Conservation (phyloP, 2,329 filamentous ascomycete genomes). For the Penicillium sp. region DNA sequence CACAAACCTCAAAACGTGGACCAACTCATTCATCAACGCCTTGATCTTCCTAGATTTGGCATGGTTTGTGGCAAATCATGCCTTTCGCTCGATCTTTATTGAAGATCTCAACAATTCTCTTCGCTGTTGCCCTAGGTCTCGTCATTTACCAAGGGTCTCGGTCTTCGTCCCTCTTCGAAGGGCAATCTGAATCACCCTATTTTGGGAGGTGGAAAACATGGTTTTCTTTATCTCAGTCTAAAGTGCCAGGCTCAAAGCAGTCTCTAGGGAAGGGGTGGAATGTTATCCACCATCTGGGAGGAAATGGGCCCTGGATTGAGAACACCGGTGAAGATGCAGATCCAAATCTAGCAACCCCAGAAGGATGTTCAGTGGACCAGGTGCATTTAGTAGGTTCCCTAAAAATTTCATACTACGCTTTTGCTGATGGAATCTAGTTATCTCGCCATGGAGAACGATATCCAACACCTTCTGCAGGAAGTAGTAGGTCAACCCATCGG, state of each 20-base stretch:
- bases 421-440: conserved; percentile 43
- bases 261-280: conserved; percentile 43
- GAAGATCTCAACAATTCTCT: background rate
- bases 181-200: conserved; percentile 7
- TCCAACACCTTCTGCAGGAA: conserved; percentile 53
- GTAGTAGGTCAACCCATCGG: conserved; percentile 42
- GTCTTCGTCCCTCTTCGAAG: background rate
- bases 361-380: conserved; percentile 54
- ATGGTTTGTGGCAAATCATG: background rate
- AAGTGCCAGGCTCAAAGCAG: background rate
- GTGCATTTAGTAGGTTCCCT: conserved; percentile 55
- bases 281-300: conserved; percentile 54
- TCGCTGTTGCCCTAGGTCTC: background rate
- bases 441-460: conserved; percentile 60
- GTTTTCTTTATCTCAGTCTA: conserved; percentile 14
- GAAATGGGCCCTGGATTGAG: conserved; percentile 57
- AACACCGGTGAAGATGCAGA: conserved; percentile 42
- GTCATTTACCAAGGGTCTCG: background rate
- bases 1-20: background rate
- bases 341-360: conserved; percentile 47
- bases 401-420: background rate
- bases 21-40: background rate
- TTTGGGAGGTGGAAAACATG: conserved; percentile 24
- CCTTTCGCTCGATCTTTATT: background rate
- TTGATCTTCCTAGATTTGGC: background rate